phyloP scores from a whole-genome alignment of 1,284 basidiomycete genomes.

The Melanopsichium pennsylvanicum region DNA sequence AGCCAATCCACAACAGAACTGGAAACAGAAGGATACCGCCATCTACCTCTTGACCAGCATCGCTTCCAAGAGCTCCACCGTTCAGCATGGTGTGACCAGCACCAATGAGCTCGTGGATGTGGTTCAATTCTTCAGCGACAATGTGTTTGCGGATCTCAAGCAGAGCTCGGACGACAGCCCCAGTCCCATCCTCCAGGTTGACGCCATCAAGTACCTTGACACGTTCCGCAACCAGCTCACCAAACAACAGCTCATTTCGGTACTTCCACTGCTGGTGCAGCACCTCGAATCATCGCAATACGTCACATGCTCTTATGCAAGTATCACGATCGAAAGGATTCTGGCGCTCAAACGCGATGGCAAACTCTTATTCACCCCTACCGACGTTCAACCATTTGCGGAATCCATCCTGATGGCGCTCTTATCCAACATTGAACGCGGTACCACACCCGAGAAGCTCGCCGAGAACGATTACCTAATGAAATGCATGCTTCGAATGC shows the following conservation, averaged over 20 bases:
- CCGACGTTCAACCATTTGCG: constrained; percentile 84
- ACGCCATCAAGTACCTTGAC: constrained; percentile 76
- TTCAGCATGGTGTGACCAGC: constrained; percentile 79
- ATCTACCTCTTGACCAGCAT: constrained; percentile 91
- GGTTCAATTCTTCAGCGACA: constrained; percentile 91
- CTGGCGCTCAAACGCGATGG: constrained; percentile 79
- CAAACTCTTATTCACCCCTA: constrained; percentile 75
- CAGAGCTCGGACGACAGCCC: constrained; percentile 69
- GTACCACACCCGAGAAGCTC: constrained; percentile 87
- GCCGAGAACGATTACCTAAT: constrained; percentile 98
- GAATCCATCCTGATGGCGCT: constrained; percentile 79
- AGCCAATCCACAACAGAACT: constrained; percentile 75
- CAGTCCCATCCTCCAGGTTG: constrained; percentile 86
- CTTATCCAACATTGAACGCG: constrained; percentile 81
- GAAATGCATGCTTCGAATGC: constrained; percentile 96
- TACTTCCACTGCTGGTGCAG: constrained; percentile 84
- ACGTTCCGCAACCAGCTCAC: constrained; percentile 94
- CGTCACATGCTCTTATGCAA: constrained; percentile 68
- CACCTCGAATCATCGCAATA: constrained; percentile 72
- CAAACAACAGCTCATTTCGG: constrained; percentile 90
- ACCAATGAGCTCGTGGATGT: constrained; percentile 92
- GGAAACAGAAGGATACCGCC: constrained; percentile 96
- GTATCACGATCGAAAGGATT: constrained; percentile 68
- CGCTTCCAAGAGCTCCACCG: constrained; percentile 85
- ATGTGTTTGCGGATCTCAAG: constrained; percentile 88